Evolutionary conservation across 257 asterid species (phyloP).

Genomic region (Nicotiana tomentosiformis): DNA sequence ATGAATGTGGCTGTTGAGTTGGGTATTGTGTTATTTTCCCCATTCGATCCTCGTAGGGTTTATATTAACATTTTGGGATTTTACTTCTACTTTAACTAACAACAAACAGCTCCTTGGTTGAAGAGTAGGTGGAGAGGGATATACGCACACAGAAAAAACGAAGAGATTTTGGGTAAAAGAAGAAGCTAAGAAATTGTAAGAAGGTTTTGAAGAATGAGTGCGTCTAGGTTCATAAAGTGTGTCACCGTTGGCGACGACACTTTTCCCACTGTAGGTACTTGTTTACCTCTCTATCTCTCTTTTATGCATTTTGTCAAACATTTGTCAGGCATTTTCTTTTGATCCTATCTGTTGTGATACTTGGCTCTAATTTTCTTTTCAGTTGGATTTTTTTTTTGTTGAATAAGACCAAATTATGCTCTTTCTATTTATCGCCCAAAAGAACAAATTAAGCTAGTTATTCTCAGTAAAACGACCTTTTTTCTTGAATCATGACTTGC

Average conservation of each 20-base stretch:
- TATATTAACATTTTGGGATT: neutral
- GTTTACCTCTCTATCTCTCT: neutral
- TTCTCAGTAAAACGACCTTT: neutral
- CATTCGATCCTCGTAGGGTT: neutral
- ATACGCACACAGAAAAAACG: neutral
- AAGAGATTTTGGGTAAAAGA: neutral
- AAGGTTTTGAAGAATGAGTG: constrained; percentile 14
- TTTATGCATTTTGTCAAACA: neutral
- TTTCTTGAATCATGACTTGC: neutral
- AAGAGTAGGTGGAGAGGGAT: neutral
- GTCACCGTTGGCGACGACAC: constrained; percentile 21
- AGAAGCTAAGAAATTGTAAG: neutral
- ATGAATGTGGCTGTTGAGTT: neutral
- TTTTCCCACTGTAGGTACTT: constrained; percentile 19
- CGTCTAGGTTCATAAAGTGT: constrained; percentile 19
- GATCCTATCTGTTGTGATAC: neutral
- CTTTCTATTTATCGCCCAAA: neutral
- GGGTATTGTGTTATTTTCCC: neutral
- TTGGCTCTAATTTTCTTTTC: neutral
- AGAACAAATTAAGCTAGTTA: neutral
- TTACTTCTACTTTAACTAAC: neutral
- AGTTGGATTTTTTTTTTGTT: neutral
- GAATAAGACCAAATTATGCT: neutral
- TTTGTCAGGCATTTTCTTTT: neutral
- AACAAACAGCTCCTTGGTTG: constrained; percentile 4